Conservation (phyloP, 148 eudicot species). For the Arctostaphylos glauca region DNA sequence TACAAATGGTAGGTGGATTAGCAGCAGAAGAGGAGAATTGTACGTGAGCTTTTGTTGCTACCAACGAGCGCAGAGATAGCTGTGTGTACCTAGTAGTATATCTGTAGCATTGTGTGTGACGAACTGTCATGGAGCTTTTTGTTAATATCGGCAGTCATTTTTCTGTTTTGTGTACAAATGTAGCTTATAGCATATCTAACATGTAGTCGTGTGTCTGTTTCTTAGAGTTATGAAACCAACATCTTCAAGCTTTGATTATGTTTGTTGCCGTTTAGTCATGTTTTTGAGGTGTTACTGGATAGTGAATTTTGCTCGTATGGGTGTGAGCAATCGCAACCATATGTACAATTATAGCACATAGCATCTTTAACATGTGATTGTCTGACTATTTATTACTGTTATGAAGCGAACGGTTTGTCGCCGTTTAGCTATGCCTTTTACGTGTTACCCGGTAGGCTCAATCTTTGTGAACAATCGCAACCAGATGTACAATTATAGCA, state of each 20-base stretch:
- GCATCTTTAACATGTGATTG: no score
- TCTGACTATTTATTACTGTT: no score
- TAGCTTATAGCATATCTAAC: neutral
- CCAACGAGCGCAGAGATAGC: neutral
- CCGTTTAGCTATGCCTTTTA: no score
- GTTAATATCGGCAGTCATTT: neutral
- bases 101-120: neutral
- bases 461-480: no score
- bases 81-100: neutral
- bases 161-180: constrained; percentile 3
- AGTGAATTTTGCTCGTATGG: neutral
- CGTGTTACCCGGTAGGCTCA: no score
- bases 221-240: no score
- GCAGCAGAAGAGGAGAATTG: neutral
- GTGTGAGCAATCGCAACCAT: neutral
- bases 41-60: neutral
- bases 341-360: no score
- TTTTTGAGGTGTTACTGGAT: no score
- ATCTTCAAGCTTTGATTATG: neutral
- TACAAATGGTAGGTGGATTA: neutral
- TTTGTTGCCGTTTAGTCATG: neutral
- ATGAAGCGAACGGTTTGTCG: no score
- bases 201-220: neutral
- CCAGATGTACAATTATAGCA: no score
- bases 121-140: neutral